Evolutionary conservation across 2,329 filamentous ascomycete species (phyloP).

Genomic region (Xylaria digitata): DNA sequence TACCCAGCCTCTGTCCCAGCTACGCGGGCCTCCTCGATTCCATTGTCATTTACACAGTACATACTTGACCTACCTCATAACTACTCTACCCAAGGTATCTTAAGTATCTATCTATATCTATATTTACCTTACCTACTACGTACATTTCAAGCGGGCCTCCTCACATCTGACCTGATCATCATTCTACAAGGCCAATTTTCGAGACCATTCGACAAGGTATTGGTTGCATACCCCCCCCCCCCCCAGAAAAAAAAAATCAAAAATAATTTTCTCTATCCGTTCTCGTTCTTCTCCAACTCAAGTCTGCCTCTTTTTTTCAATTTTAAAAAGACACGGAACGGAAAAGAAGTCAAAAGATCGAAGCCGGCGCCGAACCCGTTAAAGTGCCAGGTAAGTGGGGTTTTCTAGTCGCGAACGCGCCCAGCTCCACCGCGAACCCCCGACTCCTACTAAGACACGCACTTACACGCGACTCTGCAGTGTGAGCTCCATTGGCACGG

Average conservation of each 20-base stretch:
- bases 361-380: constrained; percentile 15
- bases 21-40: no score
- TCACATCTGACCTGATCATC: background rate
- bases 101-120: no score
- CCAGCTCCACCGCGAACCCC: constrained; percentile 36
- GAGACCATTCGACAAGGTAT: constrained; percentile 22
- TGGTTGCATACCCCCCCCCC: constrained; percentile 3
- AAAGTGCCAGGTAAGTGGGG: constrained; percentile 28
- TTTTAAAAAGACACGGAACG: background rate
- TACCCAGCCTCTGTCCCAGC: background rate
- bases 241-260: background rate
- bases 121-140: no score
- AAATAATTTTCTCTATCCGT: constrained; percentile 1
- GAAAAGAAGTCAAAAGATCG: constrained; percentile 1
- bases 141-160: no score
- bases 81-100: no score
- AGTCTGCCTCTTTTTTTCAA: background rate
- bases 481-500: constrained; percentile 38
- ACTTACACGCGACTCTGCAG: constrained; percentile 41
- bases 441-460: constrained; percentile 36
- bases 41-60: no score
- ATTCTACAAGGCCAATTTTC: constrained; percentile 31
- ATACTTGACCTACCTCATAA: background rate
- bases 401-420: constrained; percentile 38
- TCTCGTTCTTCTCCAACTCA: background rate